Evolutionary conservation across 768 basidiomycete genomes (phyloP).

Genomic region (Rhodotorula sphaerocarpa): DNA sequence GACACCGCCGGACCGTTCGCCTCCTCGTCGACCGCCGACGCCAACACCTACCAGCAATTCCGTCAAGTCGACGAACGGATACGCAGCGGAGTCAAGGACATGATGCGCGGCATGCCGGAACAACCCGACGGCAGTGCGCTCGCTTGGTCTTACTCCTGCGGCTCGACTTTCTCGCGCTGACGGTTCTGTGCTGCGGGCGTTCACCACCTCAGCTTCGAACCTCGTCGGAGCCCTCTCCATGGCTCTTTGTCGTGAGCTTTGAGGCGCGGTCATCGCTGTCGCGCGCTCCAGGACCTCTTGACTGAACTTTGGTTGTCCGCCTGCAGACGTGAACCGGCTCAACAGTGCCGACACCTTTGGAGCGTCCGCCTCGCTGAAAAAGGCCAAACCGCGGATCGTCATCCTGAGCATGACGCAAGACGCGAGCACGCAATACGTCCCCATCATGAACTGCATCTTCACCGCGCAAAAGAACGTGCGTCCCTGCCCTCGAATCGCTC

Average conservation of each 20-base stretch:
- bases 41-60: conserved; percentile 80
- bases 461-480: conserved; percentile 88
- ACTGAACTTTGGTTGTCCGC: conserved; percentile 41
- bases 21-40: conserved; percentile 45
- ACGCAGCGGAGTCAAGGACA: conserved; percentile 54
- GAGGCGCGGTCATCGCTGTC: conserved; percentile 2
- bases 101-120: conserved; percentile 47
- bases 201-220: conserved; percentile 34
- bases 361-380: background rate
- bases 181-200: background rate
- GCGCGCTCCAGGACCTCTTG: background rate
- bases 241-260: conserved; percentile 81
- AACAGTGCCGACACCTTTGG: conserved; percentile 35
- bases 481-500: background rate
- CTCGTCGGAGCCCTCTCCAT: conserved; percentile 86
- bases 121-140: conserved; percentile 37
- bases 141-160: too few species aligned
- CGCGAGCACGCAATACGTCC: conserved; percentile 81
- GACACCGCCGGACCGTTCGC: background rate
- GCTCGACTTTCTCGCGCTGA: background rate
- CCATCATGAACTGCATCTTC: conserved; percentile 98
- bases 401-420: conserved; percentile 89
- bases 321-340: conserved; percentile 60
- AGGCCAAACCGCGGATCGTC: conserved; percentile 53
- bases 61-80: conserved; percentile 63